These are phyloP conservation scores for Psidium guajava DNA, from an alignment of 345 rosid species.

Conservation along the genomic window DNA sequence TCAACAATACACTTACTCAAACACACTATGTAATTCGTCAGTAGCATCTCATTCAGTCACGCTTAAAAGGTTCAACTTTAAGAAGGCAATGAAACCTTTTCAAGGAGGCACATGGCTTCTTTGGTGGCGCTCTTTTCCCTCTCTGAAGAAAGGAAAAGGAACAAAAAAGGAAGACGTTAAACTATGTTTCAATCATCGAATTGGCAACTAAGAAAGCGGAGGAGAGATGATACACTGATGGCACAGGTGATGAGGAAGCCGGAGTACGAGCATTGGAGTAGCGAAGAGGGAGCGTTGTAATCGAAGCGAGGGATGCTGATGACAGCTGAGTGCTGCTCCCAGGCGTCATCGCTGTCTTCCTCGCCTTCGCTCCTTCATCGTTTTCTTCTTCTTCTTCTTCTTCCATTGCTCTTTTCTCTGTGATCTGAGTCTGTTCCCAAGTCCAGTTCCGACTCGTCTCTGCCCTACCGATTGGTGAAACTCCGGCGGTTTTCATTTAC, in stretches of 20 bases:
- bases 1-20: background rate
- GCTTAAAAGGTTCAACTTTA: background rate
- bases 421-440: background rate
- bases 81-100: constrained; percentile 29
- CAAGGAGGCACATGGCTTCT: constrained; percentile 66
- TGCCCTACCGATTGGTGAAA: background rate
- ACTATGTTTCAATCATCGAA: background rate
- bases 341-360: constrained; percentile 37
- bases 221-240: constrained; percentile 17
- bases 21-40: background rate
- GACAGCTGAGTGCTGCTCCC: constrained; percentile 71
- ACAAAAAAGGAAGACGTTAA: background rate
- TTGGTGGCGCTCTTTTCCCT: constrained; percentile 78
- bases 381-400: background rate
- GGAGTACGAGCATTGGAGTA: constrained; percentile 60
- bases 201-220: background rate
- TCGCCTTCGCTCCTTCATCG: background rate
- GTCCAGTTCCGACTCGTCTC: background rate
- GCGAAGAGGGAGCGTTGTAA: constrained; percentile 67
- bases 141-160: constrained; percentile 22
- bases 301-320: constrained; percentile 90
- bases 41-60: background rate
- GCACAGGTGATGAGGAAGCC: constrained; percentile 82
- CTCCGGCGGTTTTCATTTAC: background rate
- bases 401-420: background rate